Evolutionary conservation across 257 asterid genomes (phyloP), one percentile per base, ranked within the genome.

Genomic region (Forsythia viridissima): DNA sequence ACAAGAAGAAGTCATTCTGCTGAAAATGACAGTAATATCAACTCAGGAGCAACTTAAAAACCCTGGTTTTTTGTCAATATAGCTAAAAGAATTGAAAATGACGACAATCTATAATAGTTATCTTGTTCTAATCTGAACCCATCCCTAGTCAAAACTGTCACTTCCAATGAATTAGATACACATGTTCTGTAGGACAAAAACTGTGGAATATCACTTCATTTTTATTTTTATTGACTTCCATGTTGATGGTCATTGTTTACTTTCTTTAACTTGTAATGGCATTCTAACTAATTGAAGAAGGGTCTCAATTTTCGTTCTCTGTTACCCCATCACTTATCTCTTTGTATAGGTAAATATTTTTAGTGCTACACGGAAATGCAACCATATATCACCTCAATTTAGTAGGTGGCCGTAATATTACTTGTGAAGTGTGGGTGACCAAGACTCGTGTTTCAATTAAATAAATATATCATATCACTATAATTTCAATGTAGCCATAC

Each of bases 71-170:
- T 57, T 13, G 73, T 46, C n/a, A 8, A 4, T 13, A 24, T 43
- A 36, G 24, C n/a, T 9, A 63, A 16, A 37, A 21, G 24, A 63
- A 63, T 24, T 63, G 70, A 63, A 63, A n/a, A 24, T 61, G 2
- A 61, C 16, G 16, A 61, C 69, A 61, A 61, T 7, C n/a, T 61
- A 10, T 21, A 11, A 10, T 63, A 63, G 0, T 30, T 39, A 38
- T n/a, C 15, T 18, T 42, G 20, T 9, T 65, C 46, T 43, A 34
- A 3, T 36, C 40, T 42, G 40, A 59, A 8, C 36, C 67, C 20
- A 43, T 20, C 51, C 38, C n/a, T 71, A 30, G 66, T 70, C 80
- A 37, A 34, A 61, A 61, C 67, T 59, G 51, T 57, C 59, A 70
- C 36, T 59, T 36, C 24, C 24, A 12, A 46, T 42, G 38, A 71